A percentile compares a stretch with the other conserved stretches of the same genome.
These are phyloP conservation scores for Phytopythium montanum DNA, from an alignment of 352 stramenopile species.

Conservation along the genomic window DNA sequence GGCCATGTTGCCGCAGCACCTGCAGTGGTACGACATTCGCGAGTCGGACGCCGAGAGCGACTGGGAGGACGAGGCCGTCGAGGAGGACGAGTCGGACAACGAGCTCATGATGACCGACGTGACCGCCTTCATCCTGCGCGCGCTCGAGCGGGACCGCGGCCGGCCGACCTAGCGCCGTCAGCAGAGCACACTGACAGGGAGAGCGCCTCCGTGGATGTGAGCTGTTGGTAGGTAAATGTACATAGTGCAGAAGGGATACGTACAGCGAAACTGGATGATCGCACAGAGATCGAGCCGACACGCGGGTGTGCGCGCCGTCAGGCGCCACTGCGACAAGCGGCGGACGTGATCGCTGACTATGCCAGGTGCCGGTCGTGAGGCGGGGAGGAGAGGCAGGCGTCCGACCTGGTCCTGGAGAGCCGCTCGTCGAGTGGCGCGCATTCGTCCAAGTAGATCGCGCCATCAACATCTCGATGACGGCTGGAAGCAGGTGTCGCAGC, in stretches of 20 bases:
- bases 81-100: constrained; percentile 12
- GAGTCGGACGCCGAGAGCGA: constrained; percentile 30
- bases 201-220: too few relatives aligned
- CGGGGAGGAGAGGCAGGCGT: too few relatives aligned
- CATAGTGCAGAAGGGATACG: too few relatives aligned
- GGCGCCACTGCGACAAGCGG: not conserved
- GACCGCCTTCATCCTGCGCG: constrained; percentile 9
- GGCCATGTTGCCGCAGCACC: constrained; percentile 19
- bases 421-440: not conserved
- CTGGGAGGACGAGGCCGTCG: constrained; percentile 15
- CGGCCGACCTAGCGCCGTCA: not conserved
- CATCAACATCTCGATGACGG: not conserved
- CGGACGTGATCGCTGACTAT: not conserved
- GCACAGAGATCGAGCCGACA: too few relatives aligned
- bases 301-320: not conserved
- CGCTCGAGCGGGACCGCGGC: constrained; percentile 1
- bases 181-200: too few relatives aligned
- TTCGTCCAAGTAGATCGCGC: not conserved
- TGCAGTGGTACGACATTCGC: constrained; percentile 62
- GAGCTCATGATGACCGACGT: constrained; percentile 9
- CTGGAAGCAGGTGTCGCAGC: not conserved
- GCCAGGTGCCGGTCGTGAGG: not conserved
- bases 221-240: too few relatives aligned
- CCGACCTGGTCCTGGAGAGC: not conserved
- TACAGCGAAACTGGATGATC: too few relatives aligned